Evolutionary conservation across 495 filamentous ascomycete genomes (phyloP), one percentile per base, ranked within the genome.

Genomic region (Neurospora africana): DNA sequence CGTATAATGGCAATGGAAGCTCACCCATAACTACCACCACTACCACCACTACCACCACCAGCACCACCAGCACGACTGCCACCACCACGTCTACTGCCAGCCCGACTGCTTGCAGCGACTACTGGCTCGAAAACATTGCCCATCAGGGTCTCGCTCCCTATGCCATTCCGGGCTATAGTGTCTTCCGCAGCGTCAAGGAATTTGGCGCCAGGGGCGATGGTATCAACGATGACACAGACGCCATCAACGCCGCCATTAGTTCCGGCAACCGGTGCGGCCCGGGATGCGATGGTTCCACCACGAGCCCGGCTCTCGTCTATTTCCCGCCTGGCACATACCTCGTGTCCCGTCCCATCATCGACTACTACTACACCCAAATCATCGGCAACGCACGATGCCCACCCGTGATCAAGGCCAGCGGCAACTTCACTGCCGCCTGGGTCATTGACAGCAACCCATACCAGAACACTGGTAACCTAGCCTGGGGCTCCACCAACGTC

Each of bases 161-260:
- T 73, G 82, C 69, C 27, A 78, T 68, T 4, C 61, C 79, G 3
- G 72, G 76, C 41, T 88, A 89, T 75, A 75, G 83, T 69, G 84
- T 89, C 67, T 89, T 83, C 73, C 84, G 88, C 69, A 89, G 88
- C 73, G 85, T 89, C 39, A 88, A 86, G 75, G 86, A 86, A 74
- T 88, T 81, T 73, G 87, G 86, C 35, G 88, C 88, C 67, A 82
- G 79, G 72, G 82, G 82, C 72, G 90, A 93, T 75, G 91, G 90
- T 41, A 79, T 84, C n/a, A 92, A 91, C 1, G 93, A 97, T 77
- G 93, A 97, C 79, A 93, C 92, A 0, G 87, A 78, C 65, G 92
- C 93, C 4, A 95, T 97, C 82, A 94, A 96, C 79, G 79, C 82
- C 61, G 94, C 94, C 41, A 94, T 96, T 72, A 86, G 87, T 35